Evolutionary conservation across 2,329 filamentous ascomycete genomes (phyloP), one percentile per base, ranked within the genome.

Genomic region (Colletotrichum echinochloae): DNA sequence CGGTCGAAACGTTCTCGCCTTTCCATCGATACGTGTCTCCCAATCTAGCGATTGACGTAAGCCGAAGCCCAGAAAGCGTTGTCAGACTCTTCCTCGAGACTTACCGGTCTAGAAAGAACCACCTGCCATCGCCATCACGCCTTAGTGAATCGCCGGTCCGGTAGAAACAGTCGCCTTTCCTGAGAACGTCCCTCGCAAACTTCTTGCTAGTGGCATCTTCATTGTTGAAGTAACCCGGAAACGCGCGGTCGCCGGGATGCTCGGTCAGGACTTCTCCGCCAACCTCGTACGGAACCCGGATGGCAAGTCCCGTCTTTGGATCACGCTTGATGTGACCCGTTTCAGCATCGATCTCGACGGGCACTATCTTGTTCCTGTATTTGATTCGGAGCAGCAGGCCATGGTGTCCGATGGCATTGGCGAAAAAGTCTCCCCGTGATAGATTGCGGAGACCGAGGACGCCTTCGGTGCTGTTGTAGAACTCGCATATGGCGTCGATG

Each of bases 11-110:
- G 74, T 92, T 91, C 79, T 91, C 89, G 62, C 88, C 88, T 78
- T 93, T 93, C 91, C 91, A 93, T 39, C 92, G 86, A 79, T 91
- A 94, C 0, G 92, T 94, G 78, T 94, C 92, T 1, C 91, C 91
- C 1, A 93, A 84, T 5, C 90, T 79, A 54, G 2, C 23, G 46
- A 44, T 64, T 30, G 23, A 30, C 54, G 28, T 39, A 76, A 35
- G 33, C 6, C 39, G 35, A 23, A 44, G 11, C 12, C 33, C 4
- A 5, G 18, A 16, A 16, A 14, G 8, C 30, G 1, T 2, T 12
- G 26, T 14, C 41, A 3, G 68, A 60, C 23, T 12, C 65, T 60
- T 20, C 4, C 70, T 66, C 64, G 3, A 49, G 18, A 52, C 71
- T 66, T 55, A 73, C 72, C 75, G 68, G 61, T 94, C 92, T 46